These are phyloP conservation scores for Trichophyton schoenleinii DNA, from an alignment of 2,329 filamentous ascomycete genomes.

Conservation along the genomic window DNA sequence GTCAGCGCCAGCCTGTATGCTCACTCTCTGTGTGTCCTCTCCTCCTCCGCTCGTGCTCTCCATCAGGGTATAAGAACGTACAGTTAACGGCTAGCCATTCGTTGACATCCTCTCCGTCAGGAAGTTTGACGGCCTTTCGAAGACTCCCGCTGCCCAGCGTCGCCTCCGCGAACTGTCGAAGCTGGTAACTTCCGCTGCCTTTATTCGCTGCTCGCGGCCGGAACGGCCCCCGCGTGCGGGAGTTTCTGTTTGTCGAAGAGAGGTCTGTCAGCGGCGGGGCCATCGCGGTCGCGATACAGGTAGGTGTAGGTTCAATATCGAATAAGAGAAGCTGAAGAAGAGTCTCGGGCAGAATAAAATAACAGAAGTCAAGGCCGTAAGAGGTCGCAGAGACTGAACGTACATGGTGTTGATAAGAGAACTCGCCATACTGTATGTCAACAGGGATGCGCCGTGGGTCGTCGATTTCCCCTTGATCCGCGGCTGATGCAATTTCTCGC, in stretches of 20 bases:
- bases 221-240: constrained; percentile 80
- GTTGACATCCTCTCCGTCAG: constrained; percentile 93
- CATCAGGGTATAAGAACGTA: constrained; percentile 34
- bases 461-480: neutral
- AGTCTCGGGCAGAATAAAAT: neutral
- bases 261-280: neutral
- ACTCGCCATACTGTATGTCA: neutral
- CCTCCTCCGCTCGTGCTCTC: neutral
- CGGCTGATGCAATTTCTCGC: neutral
- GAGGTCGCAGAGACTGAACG: neutral
- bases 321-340: neutral
- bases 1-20: neutral
- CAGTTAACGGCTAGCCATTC: constrained; percentile 98
- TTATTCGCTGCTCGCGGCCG: constrained; percentile 74
- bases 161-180: constrained; percentile 95
- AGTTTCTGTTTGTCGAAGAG: constrained; percentile 47
- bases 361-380: neutral
- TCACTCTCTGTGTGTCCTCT: neutral
- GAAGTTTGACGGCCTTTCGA: constrained; percentile 89
- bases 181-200: constrained; percentile 80
- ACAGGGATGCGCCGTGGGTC: neutral
- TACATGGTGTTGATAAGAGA: constrained; percentile 5
- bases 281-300: neutral
- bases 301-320: neutral
- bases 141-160: constrained; percentile 89